Conservation (phyloP, 768 basidiomycete genomes). For the Boletus eberwhitei region DNA sequence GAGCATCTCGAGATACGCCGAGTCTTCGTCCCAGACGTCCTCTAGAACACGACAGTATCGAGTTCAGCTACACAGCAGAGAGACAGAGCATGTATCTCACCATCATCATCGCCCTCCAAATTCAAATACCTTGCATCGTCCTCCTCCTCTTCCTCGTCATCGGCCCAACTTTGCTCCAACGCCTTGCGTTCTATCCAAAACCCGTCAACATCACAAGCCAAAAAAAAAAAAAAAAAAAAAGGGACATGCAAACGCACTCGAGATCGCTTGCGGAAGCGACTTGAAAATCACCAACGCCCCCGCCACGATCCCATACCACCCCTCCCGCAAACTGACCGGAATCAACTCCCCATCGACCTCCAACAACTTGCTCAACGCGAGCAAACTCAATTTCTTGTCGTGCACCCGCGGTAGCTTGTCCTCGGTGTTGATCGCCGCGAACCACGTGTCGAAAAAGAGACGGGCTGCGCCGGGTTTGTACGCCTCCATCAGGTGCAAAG, state of each 20-base stretch:
- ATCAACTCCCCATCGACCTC: conserved; percentile 60
- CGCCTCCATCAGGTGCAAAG: conserved; percentile 71
- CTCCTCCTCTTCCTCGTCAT: conserved; percentile 45
- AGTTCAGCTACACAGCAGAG: neutral
- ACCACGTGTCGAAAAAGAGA: conserved; percentile 85
- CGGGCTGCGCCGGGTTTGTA: conserved; percentile 58
- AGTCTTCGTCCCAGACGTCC: conserved; percentile 90
- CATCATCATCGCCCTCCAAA: conserved; percentile 63
- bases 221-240: neutral
- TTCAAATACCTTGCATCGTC: conserved; percentile 55
- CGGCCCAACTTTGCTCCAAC: conserved; percentile 49
- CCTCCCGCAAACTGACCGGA: conserved; percentile 58
- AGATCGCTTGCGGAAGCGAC: conserved; percentile 71
- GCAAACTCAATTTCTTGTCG: conserved; percentile 81
- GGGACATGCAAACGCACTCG: conserved; percentile 42
- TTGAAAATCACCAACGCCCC: conserved; percentile 74
- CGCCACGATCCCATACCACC: conserved; percentile 73
- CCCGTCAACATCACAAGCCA: neutral
- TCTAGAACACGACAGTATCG: conserved; percentile 38
- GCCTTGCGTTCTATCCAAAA: conserved; percentile 50
- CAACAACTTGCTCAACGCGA: conserved; percentile 73
- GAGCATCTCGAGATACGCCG: conserved; percentile 82
- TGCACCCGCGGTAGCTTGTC: conserved; percentile 76
- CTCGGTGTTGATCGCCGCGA: conserved; percentile 60
- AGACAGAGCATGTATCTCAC: conserved; percentile 28